Evolutionary conservation across 495 filamentous ascomycete species (phyloP), one percentile per base, ranked within the genome.

Genomic region (Daldinia decipiens): DNA sequence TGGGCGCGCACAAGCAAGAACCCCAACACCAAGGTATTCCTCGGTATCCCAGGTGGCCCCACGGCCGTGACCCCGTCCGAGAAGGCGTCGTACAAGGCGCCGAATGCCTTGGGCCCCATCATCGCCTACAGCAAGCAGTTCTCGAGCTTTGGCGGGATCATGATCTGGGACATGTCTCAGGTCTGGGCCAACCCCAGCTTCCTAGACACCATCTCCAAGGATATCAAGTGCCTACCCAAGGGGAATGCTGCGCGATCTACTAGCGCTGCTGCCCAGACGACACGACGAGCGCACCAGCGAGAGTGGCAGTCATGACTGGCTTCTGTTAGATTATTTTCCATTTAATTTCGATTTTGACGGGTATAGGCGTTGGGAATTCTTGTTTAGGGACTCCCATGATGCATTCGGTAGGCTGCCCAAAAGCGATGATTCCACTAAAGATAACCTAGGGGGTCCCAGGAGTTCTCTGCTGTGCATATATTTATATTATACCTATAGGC

Each of bases 131-230:
- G 78, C 65, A 81, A 85, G 78, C 72, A 74, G 24, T 88, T 87
- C 70, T 65, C 76, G 0, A 89, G 85, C 73, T 89, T 91, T 65
- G 89, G 88, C 4, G 90, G 90, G 13, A 85, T 91, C 5, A 91
- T 91, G 90, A 79, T 90, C 66, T 92, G 89, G 90, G 90, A 92
- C 81, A 84, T 84, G 60, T 85, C 78, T 8, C 88, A 90, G 77
- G 85, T 85, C 5, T 86, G 84, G 63, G 79, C 76, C 40, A 92
- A 91, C 68, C 9, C 74, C 4, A 87, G 85, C 6, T 89, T 89
- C 70, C 72, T 91, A 62, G 65, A 65, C 36, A 29, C 62, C 27
- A 7, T 73, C 17, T 27, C 65, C 27, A 55, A 34, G 43, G 62
- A 62, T 15, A 45, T 73, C 17, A 73, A 73, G 58, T 62, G 54